Base-by-base conservation (phyloP, 1,139 yeast genomes). In the Saccharomyces pastorianus region DNA sequence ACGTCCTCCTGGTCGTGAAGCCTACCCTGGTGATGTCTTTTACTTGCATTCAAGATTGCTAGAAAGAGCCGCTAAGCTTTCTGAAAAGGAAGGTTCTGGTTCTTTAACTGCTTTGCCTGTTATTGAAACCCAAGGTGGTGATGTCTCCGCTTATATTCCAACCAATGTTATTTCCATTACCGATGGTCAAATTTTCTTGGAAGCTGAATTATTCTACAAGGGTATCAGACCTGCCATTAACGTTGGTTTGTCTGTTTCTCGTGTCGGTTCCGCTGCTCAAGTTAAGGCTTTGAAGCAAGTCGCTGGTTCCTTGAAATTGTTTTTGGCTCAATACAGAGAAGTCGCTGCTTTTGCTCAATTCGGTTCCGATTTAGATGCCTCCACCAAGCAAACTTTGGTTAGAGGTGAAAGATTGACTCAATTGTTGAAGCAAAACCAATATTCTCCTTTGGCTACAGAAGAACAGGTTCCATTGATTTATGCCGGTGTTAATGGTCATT, bases 341-440 rank as follows among this genome's bases (percentile, higher is more conserved):
- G 99, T 93, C 73, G 99, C 99, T 74, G 99, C 99, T 72, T 93
- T 93, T 79, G 99, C 99, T 72, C 99, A 93, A 84, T 93, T 93
- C 84, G 99, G 99, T 87, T 93, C 99, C 71, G 99, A 95, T 80
- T 86, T 95, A 79, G 99, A 95, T 80, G 98, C 99, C 71, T 89
- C 98, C 59, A 95, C 99, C 79, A 93, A 93, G 84, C 97, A 90
- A 82, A 95, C 99, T 73, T 86, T 95, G 78, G 81, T 82, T 72
- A 93, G 99, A 87, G 99, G 99, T 90, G 99, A 95, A 85, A 95
- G 99, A 85, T 88, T 95, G 76, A 93, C 99, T 71, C 99, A 91
- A 83, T 81, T 95, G 77, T 86, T 95, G 78, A 91, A 91, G 81
- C 99, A 95, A 84, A 88, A 84, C 79, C 99, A 95, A 83, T 88